Evolutionary conservation across 805 yeast species (phyloP).

Genomic region (Candida caryicola): DNA sequence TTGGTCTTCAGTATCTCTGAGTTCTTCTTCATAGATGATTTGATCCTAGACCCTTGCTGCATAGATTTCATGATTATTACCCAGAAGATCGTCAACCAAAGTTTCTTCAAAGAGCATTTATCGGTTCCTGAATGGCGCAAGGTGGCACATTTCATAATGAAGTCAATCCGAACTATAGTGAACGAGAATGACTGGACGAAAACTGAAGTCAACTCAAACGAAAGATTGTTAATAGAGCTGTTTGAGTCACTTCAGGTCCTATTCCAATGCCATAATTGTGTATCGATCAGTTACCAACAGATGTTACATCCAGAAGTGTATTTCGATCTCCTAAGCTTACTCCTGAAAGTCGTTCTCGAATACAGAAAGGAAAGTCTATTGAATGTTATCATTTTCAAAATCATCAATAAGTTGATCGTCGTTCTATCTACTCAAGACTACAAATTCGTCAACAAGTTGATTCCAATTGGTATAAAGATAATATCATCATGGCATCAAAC

Average conservation of each 20-base stretch:
- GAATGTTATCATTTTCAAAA: slow-evolving; percentile 28
- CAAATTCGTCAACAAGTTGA: slow-evolving; percentile 33
- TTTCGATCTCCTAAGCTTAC: slow-evolving; percentile 15
- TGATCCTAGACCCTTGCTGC: slow-evolving; percentile 19
- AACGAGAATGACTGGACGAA: slow-evolving; percentile 4
- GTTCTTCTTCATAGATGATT: slow-evolving; percentile 14
- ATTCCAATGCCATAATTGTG: slow-evolving; percentile 19
- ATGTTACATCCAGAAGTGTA: slow-evolving; percentile 16
- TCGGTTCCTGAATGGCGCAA: slow-evolving; percentile 25
- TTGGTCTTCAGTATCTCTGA: slow-evolving; percentile 16
- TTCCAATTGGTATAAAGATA: slow-evolving; percentile 37
- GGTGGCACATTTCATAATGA: slow-evolving; percentile 22
- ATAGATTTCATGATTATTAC: slow-evolving; percentile 25
- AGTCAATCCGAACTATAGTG: slow-evolving; percentile 14
- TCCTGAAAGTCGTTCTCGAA: slow-evolving; percentile 13
- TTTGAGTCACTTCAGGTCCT: slow-evolving; percentile 17
- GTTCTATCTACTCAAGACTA: slow-evolving; percentile 42
- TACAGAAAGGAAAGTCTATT: slow-evolving; percentile 25
- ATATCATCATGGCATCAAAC: slow-evolving; percentile 36
- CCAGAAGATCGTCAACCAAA: slow-evolving; percentile 18
- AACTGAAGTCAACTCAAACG: slow-evolving; percentile 11
- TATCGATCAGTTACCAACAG: slow-evolving; percentile 19
- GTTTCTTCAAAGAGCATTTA: slow-evolving; percentile 32
- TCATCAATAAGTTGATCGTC: slow-evolving; percentile 46
- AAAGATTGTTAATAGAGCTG: slow-evolving; percentile 21